These are phyloP conservation scores for Pulicaria dysenterica DNA, from an alignment of 129 eudicot genomes.

Conservation along the genomic window DNA sequence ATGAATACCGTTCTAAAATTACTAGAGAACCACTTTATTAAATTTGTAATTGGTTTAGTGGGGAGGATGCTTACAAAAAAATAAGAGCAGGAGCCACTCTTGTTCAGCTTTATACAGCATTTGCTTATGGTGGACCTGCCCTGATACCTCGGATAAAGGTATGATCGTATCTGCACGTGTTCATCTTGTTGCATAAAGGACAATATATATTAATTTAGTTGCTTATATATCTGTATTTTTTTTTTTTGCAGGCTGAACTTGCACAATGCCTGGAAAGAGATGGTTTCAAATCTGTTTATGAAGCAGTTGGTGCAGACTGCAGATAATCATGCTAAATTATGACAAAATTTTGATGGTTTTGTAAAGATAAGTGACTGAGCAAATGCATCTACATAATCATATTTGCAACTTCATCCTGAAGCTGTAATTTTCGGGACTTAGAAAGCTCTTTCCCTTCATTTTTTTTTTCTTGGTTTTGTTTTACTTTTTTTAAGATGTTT, in stretches of 20 bases:
- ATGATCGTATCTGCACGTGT: not conserved
- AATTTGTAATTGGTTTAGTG: slow-evolving; percentile 48
- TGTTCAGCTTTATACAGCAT: slow-evolving; percentile 91
- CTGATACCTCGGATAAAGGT: slow-evolving; percentile 95
- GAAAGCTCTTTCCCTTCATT: not conserved
- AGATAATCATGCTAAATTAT: slow-evolving; percentile 39
- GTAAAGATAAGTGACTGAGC: slow-evolving; percentile 36
- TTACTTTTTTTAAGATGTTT: slow-evolving; percentile 20
- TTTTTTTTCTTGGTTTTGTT: slow-evolving; percentile 7
- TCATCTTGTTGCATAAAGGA: not conserved
- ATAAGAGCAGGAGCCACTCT: slow-evolving; percentile 96
- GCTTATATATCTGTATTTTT: not conserved
- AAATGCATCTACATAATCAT: slow-evolving; percentile 22
- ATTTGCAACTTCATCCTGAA: slow-evolving; percentile 32
- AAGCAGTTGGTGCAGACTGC: slow-evolving; percentile 92
- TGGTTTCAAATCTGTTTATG: slow-evolving; percentile 79
- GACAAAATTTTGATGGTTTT: slow-evolving; percentile 31
- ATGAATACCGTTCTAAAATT: not conserved
- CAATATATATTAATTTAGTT: not conserved
- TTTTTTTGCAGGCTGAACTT: slow-evolving; percentile 67
- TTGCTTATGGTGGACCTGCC: slow-evolving; percentile 97
- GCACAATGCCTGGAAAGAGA: slow-evolving; percentile 84
- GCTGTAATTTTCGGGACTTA: slow-evolving; percentile 32
- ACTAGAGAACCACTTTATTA: not conserved
- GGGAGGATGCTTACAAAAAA: slow-evolving; percentile 94